These are phyloP conservation scores for Penicillium olsonii DNA, from an alignment of 2,329 filamentous ascomycete genomes.

Conservation along the genomic window DNA sequence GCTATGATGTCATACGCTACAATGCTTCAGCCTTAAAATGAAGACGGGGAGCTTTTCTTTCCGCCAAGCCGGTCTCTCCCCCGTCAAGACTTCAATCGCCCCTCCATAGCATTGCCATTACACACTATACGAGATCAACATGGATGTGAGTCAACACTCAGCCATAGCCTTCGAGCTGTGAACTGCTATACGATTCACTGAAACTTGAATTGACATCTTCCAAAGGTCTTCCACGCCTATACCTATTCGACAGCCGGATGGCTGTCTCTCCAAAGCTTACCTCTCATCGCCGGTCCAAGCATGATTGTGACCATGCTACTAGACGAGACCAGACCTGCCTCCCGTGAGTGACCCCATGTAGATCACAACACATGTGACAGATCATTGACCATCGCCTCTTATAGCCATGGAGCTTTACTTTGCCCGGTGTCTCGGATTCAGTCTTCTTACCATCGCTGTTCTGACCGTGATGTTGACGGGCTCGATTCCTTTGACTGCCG, in stretches of 20 bases:
- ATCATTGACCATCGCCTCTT: neutral
- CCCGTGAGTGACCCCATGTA: constrained; percentile 44
- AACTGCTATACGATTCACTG: neutral
- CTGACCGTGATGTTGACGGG: constrained; percentile 70
- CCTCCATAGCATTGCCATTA: neutral
- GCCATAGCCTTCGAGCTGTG: neutral
- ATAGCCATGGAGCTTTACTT: constrained; percentile 71
- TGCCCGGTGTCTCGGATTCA: constrained; percentile 68
- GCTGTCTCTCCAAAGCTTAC: constrained; percentile 49
- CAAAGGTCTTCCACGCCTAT: constrained; percentile 48
- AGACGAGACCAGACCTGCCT: constrained; percentile 57
- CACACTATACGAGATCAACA: neutral
- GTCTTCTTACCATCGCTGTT: constrained; percentile 65
- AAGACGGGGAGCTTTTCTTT: neutral
- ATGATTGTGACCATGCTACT: constrained; percentile 63
- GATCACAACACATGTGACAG: neutral
- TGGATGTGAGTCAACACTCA: constrained; percentile 12
- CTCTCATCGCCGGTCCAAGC: constrained; percentile 61
- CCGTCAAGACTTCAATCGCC: neutral
- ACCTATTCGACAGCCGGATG: constrained; percentile 48
- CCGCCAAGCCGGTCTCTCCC: neutral
- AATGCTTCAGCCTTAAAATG: constrained; percentile 4
- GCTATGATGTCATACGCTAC: constrained; percentile 10
- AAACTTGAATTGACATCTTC: constrained; percentile 11
- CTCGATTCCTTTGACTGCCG: constrained; percentile 64